Conservation (phyloP, 1,139 yeast genomes). For the Nakaseomyces glabratus region DNA sequence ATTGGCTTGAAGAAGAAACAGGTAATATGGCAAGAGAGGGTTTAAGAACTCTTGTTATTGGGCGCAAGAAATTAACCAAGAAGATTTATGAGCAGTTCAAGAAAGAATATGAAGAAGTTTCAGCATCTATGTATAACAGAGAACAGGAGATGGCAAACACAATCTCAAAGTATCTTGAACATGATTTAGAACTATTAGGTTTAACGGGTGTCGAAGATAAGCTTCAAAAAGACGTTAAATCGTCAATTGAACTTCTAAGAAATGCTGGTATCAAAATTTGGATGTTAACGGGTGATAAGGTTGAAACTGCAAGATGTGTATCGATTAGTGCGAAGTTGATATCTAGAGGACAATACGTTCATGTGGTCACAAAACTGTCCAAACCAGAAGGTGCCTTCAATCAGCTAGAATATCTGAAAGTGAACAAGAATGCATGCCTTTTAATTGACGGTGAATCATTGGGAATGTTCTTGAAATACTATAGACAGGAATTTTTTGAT, state of each 20-base stretch:
- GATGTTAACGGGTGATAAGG: constrained; percentile 99
- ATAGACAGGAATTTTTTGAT: constrained; percentile 62
- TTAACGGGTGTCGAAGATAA: constrained; percentile 97
- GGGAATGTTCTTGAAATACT: constrained; percentile 54
- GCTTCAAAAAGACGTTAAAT: constrained; percentile 80
- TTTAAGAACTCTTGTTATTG: constrained; percentile 85
- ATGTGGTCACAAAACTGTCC: constrained; percentile 61
- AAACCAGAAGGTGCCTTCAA: constrained; percentile 59
- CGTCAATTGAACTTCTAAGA: constrained; percentile 81
- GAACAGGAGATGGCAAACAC: constrained; percentile 65
- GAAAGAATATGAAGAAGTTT: constrained; percentile 58
- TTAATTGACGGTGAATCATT: constrained; percentile 92
- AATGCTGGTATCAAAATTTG: constrained; percentile 96
- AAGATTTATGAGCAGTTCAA: constrained; percentile 55
- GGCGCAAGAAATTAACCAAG: constrained; percentile 56
- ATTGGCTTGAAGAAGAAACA: constrained; percentile 97
- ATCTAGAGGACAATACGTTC: constrained; percentile 88
- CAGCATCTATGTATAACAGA: constrained; percentile 69
- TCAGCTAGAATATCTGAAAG: constrained; percentile 60
- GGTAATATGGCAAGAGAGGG: constrained; percentile 99
- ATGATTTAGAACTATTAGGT: constrained; percentile 78
- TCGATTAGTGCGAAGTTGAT: constrained; percentile 89
- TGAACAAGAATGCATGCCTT: constrained; percentile 65
- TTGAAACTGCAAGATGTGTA: constrained; percentile 95
- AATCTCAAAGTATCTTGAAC: constrained; percentile 62